These are phyloP conservation scores for Sporothrix inflata DNA, from an alignment of 2,329 filamentous ascomycete genomes.

Conservation along the genomic window DNA sequence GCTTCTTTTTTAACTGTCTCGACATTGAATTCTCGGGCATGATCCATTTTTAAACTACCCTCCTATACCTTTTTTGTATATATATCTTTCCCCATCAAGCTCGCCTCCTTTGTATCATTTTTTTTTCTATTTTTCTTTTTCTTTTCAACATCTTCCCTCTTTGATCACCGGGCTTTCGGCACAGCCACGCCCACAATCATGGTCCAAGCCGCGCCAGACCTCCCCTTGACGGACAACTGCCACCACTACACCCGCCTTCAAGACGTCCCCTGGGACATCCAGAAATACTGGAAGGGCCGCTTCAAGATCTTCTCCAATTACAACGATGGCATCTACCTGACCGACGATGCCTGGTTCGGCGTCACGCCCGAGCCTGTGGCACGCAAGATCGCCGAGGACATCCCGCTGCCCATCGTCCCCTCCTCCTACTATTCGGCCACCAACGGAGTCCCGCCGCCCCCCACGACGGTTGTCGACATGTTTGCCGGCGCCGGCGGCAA, in stretches of 20 bases:
- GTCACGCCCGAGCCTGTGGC: conserved; percentile 94
- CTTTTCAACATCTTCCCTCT: background rate
- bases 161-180: too few relatives aligned
- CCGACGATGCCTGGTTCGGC: conserved; percentile 93
- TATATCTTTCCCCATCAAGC: background rate
- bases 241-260: conserved; percentile 72
- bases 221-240: conserved; percentile 64
- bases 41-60: background rate
- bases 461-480: conserved; percentile 76
- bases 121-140: background rate
- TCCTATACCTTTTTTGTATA: background rate
- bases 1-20: background rate
- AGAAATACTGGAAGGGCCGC: conserved; percentile 94
- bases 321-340: conserved; percentile 86
- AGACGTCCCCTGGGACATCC: conserved; percentile 80
- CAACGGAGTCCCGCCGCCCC: conserved; percentile 38
- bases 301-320: conserved; percentile 87
- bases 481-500: conserved; percentile 95
- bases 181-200: too few relatives aligned
- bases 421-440: too few relatives aligned
- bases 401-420: conserved; percentile 53
- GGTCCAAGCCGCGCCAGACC: conserved; percentile 49
- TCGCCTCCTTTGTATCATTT: background rate
- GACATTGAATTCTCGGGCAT: background rate
- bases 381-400: conserved; percentile 75